Evolutionary conservation across 2,329 filamentous ascomycete species (phyloP).

Genomic region (Niveomyces coronatus): DNA sequence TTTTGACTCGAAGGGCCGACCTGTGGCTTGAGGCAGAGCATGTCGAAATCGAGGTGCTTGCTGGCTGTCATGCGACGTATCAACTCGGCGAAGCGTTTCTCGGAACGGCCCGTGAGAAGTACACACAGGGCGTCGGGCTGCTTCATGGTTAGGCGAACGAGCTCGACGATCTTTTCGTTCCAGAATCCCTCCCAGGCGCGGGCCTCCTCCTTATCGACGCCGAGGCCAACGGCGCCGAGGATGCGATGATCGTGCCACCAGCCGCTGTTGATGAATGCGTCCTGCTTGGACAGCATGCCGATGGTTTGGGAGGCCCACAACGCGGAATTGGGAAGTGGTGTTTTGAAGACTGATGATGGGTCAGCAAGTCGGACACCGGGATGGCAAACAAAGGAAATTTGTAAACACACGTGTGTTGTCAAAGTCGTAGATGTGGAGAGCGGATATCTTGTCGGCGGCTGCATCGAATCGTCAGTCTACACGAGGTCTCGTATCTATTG

Average conservation of each 20-base stretch:
- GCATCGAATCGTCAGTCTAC: conserved; percentile 11
- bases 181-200: conserved; percentile 89
- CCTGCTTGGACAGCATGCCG: conserved; percentile 63
- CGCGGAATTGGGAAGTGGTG: conserved; percentile 77
- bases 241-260: conserved; percentile 97
- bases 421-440: conserved; percentile 92
- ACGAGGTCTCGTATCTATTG: conserved; percentile 8
- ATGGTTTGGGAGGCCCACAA: conserved; percentile 76
- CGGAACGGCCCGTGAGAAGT: conserved; percentile 76
- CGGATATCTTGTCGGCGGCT: conserved; percentile 59
- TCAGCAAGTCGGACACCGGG: conserved; percentile 10
- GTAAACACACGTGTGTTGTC: conserved; percentile 73
- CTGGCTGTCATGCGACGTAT: conserved; percentile 71
- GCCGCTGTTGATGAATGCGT: conserved; percentile 70
- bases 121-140: conserved; percentile 80
- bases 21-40: conserved; percentile 77
- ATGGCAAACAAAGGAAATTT: conserved; percentile 2
- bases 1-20: conserved; percentile 70
- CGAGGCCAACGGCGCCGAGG: conserved; percentile 75
- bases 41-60: conserved; percentile 75
- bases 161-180: conserved; percentile 81
- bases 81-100: conserved; percentile 65
- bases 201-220: conserved; percentile 69
- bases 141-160: conserved; percentile 70
- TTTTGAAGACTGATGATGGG: conserved; percentile 62